phyloP scores from a whole-genome alignment of 1,284 basidiomycete species.

The Cutaneotrichosporon sp. region DNA sequence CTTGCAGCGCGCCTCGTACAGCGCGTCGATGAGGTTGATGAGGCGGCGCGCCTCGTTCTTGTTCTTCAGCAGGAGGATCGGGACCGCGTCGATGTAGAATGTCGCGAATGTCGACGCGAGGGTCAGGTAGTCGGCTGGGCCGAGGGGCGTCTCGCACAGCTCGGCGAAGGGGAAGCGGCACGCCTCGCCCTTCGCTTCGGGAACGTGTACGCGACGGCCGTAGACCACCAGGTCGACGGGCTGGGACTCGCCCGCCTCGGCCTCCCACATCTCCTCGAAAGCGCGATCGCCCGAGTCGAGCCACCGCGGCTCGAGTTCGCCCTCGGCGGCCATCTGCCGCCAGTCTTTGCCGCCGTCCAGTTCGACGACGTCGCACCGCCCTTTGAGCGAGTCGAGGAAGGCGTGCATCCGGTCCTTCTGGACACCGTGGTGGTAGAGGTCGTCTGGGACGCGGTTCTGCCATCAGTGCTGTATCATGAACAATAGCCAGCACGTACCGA shows the following conservation, averaged over 20 bases:
- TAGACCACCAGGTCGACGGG: slow-evolving; percentile 54
- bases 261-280: slow-evolving; percentile 48
- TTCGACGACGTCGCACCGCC: slow-evolving; percentile 63
- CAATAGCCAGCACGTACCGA: slow-evolving; percentile 36
- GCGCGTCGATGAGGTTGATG: slow-evolving; percentile 70
- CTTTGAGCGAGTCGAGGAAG: slow-evolving; percentile 66
- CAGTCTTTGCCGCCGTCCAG: slow-evolving; percentile 60
- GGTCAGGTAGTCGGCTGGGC: slow-evolving; percentile 70
- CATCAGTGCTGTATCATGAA: neutral
- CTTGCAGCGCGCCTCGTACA: slow-evolving; percentile 58
- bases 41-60: slow-evolving; percentile 72
- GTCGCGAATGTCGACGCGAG: slow-evolving; percentile 64
- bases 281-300: slow-evolving; percentile 27
- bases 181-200: slow-evolving; percentile 56
- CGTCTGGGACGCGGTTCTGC: slow-evolving; percentile 65
- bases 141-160: slow-evolving; percentile 66
- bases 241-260: slow-evolving; percentile 20
- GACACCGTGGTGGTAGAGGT: slow-evolving; percentile 70
- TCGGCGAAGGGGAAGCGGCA: slow-evolving; percentile 64
- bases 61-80: slow-evolving; percentile 59
- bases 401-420: slow-evolving; percentile 65
- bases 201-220: slow-evolving; percentile 60
- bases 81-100: slow-evolving; percentile 64
- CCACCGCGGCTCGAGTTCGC: slow-evolving; percentile 26
- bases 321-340: slow-evolving; percentile 29